phyloP scores from a whole-genome alignment of 176 grass and related monocot species.

The bread wheat (Triticum aestivum) region IWGSC_CS_RefSeq_v2.1 NC_057811.1:16202167-16202666 shows the following conservation, averaged over 20 bases:
- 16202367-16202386: neutral
- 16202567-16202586: neutral
- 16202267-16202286: neutral
- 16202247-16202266: too few species aligned
- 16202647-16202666: neutral
- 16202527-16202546: fast-evolving
- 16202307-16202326: neutral
- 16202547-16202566: neutral
- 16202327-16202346: neutral
- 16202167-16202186: neutral
- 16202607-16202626: fast-evolving
- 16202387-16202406: neutral
- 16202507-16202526: neutral
- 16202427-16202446: neutral
- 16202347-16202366: neutral
- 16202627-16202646: neutral
- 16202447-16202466: constrained; percentile 13
- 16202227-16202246: neutral
- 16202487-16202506: neutral
- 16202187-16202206: neutral
- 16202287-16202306: neutral
- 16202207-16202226: neutral
- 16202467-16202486: neutral
- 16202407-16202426: neutral
- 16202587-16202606: neutral